Base-by-base conservation (phyloP, 2,329 filamentous ascomycete species). In the Helicocarpus griseus region DNA sequence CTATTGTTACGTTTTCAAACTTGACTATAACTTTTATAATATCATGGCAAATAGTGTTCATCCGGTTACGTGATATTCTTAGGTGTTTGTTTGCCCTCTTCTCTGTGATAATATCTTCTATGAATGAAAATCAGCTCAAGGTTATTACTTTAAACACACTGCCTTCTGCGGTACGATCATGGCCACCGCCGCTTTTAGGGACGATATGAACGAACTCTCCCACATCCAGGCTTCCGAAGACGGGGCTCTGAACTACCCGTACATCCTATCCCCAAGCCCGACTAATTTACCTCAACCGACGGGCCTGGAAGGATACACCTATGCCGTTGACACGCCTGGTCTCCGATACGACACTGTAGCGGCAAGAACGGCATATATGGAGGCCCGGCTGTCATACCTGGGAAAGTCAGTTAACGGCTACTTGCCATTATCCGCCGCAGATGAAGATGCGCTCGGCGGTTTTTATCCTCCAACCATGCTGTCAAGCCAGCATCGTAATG, bases 381-480 rank as follows among this genome's bases (percentile, higher is more conserved):
- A 58, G 41, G 43, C 50, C 21, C 53, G 36, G 5, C n/a, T 58
- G 28, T 53, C 55, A n/a, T 49, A 45, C 19, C 39, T 55, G 26
- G 55, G 44, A 41, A 51, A 54, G n/a, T 55, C 53, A 11, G 31
- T 46, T 21, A 19, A 45, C 9, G 51, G 48, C 14, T 51, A 38
- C 21, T 43, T 22, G 13, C 24, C 50, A n/a, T 48, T 51, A 31
- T 41, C 43, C 13, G 21, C 36, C 2, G 22, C 48, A 17, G 50
- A 53, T 28, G 22, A 47, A n/a, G 46, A 54, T 38, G 17, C 36
- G 2, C 53, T 54, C 31, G 53, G 39, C 21, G 45, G 22, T 2
- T 36, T 43, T 9, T 43, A 48, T 36, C 22, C 35, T 19, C 38
- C 48, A 13, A 38, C 29, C 17, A 19, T 8, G 22, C 22, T 26